phyloP scores from a whole-genome alignment of 1,284 basidiomycete species.

The Neonothopanus nambi region DNA sequence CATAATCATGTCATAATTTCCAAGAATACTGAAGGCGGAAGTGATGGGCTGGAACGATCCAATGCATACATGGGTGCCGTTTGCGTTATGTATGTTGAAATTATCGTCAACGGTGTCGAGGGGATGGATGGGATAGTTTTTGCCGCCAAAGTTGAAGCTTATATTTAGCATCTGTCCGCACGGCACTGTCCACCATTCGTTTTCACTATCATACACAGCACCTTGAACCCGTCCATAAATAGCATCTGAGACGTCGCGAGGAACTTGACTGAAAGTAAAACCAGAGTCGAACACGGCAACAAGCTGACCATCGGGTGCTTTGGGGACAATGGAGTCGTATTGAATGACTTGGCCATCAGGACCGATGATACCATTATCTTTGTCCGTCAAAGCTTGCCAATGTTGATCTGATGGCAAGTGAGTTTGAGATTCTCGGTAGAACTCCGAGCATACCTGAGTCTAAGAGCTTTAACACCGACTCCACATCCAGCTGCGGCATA shows the following conservation, averaged over 20 bases:
- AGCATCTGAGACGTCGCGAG: constrained; percentile 70
- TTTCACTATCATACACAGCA: constrained; percentile 60
- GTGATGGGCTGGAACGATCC: constrained; percentile 84
- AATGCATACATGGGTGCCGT: constrained; percentile 64
- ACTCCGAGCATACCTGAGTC: constrained; percentile 33
- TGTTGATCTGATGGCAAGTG: constrained; percentile 57
- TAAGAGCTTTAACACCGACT: constrained; percentile 57
- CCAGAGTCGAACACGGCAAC: constrained; percentile 79
- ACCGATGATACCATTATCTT: constrained; percentile 60
- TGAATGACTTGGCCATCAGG: constrained; percentile 67
- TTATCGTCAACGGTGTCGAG: constrained; percentile 71
- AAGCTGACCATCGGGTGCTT: constrained; percentile 57
- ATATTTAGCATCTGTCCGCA: constrained; percentile 72
- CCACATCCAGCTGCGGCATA: constrained; percentile 67
- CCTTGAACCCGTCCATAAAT: constrained; percentile 80
- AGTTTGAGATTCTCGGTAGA: not conserved
- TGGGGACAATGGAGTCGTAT: constrained; percentile 66
- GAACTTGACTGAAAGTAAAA: constrained; percentile 68
- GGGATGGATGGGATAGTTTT: constrained; percentile 69
- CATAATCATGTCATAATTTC: constrained; percentile 78
- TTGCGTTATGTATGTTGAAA: constrained; percentile 51
- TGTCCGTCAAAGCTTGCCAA: constrained; percentile 73
- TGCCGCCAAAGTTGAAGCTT: constrained; percentile 69
- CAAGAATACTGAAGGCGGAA: constrained; percentile 72
- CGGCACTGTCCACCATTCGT: constrained; percentile 70